These are phyloP conservation scores for Lactuca sativa DNA, from an alignment of 129 eudicot genomes.

Conservation along the genomic window DNA sequence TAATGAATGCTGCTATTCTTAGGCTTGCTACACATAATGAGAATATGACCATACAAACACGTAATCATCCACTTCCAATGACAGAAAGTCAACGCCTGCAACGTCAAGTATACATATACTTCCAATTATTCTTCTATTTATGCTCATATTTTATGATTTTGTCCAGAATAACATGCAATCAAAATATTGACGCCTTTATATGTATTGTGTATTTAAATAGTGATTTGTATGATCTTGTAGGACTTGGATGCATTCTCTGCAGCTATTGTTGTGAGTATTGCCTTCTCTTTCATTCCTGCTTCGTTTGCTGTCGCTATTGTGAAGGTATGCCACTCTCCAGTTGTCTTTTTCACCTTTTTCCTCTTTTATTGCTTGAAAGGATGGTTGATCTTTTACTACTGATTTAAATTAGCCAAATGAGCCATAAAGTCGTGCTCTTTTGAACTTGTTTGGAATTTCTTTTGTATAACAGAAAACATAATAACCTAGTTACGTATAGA, in stretches of 20 bases:
- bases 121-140: background rate
- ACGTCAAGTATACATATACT: conserved; percentile 60
- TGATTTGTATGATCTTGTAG: conserved; percentile 43
- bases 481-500: too few species aligned
- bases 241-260: conserved; percentile 97
- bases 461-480: too few species aligned
- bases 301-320: conserved; percentile 97
- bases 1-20: conserved; percentile 87
- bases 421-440: too few species aligned
- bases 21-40: conserved; percentile 65
- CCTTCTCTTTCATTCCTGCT: conserved; percentile 96
- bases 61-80: conserved; percentile 91
- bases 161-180: too few species aligned
- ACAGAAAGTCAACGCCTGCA: conserved; percentile 85
- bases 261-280: conserved; percentile 71
- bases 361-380: background rate
- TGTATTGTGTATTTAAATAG: conserved; percentile 6
- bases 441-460: too few species aligned
- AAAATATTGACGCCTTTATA: background rate
- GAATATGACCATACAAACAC: conserved; percentile 91
- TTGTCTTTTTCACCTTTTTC: conserved; percentile 7
- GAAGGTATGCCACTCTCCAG: conserved; percentile 52
- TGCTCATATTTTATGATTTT: background rate
- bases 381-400: background rate
- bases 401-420: background rate